Evolutionary conservation across 768 basidiomycete species (phyloP), one percentile per base, ranked within the genome.

Genomic region (Serpula lacrymans): DNA sequence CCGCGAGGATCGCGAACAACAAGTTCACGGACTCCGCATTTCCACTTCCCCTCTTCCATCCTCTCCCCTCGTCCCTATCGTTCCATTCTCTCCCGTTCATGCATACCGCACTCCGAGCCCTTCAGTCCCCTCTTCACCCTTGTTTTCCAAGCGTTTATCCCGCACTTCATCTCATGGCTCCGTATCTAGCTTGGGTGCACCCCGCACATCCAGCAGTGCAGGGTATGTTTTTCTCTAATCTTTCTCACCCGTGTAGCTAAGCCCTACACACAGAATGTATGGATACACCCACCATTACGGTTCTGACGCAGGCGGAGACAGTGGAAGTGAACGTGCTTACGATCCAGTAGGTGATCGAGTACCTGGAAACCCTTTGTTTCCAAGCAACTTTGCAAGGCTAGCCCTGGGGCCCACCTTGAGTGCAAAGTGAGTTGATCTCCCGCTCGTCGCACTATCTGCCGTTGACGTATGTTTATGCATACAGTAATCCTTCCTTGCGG

Each of bases 321-420:
- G 21, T 14, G 60, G 58, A 29, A 51, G 41, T 29, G 59, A 60
- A n/a, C 53, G 45, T 9, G 53, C 59, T 10, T 76, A 79, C 51
- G 67, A 78, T 54, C 61, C 70, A 3, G 63, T 75, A n/a, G 75
- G 72, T 7, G 85, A 88, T 48, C 72, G 87, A 5, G 70, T 67
- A 1, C 80, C 83, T 2, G 89, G 87, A 0, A 76, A 81, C 48
- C 89, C 88, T 11, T 64, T 91, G 6, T 94, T 94, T 66, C 86
- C 87, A 3, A 83, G 78, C 49, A 87, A 77, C 55, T 94, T 91
- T 60, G 77, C 85, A 23, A 74, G 75, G 40, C 60, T 91, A 47
- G 74, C 77, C 18, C 50, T 74, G 25, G 77, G 75, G 24, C 87
- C 88, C 16, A 88, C 84, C 17, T 62, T 89, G 51, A 59, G 64